Evolutionary conservation across 208 protist genomes (phyloP).

Genomic region (Leishmania martiniquensis): DNA sequence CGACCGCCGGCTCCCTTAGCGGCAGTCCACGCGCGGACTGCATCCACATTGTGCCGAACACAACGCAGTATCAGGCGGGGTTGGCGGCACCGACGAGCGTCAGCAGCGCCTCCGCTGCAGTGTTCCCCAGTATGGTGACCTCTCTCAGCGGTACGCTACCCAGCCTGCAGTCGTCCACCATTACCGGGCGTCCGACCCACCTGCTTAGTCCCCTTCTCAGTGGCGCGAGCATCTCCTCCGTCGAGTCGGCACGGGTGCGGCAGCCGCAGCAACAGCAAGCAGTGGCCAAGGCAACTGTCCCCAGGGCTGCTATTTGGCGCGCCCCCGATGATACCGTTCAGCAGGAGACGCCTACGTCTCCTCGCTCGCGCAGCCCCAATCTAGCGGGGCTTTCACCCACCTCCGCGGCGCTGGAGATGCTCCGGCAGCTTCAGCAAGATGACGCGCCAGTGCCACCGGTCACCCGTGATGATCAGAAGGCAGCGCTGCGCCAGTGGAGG

Average conservation of each 20-base stretch:
- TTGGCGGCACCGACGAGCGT: neutral
- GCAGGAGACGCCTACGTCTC: neutral
- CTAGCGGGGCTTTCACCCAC: neutral
- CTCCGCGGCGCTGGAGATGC: constrained; percentile 15
- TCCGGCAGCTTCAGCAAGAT: constrained; percentile 24
- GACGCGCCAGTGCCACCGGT: constrained; percentile 9
- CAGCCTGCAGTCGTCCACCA: neutral
- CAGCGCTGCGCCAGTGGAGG: constrained; percentile 41
- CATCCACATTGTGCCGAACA: neutral
- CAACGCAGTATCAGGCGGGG: neutral
- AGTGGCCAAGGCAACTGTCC: neutral
- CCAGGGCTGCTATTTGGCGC: neutral
- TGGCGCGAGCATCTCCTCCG: neutral
- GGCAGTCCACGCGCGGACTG: neutral
- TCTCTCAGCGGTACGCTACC: neutral
- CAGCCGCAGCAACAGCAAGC: constrained; percentile 4
- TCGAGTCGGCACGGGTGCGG: neutral
- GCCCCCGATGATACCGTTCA: neutral
- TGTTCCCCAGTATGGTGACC: neutral
- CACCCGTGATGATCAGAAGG: constrained; percentile 12
- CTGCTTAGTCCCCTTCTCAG: neutral
- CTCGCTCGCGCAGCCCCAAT: neutral
- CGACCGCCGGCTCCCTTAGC: neutral
- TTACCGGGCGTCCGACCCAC: neutral
- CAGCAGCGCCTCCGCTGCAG: neutral